These are phyloP conservation scores for Dovyalis caffra DNA, from an alignment of 345 rosid genomes.

Conservation along the genomic window DNA sequence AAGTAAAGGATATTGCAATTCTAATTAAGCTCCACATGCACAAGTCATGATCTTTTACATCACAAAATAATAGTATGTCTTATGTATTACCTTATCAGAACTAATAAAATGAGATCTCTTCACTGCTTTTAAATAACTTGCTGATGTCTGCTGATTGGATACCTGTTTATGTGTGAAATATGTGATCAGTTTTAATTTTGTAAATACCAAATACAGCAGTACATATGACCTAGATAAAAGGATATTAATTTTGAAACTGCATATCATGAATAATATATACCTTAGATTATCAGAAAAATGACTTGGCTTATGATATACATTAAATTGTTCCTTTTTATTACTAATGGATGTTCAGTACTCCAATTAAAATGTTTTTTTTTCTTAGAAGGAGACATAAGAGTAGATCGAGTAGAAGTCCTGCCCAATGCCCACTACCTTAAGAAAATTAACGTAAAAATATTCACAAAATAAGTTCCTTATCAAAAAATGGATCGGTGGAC, in stretches of 20 bases:
- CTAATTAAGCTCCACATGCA: background rate
- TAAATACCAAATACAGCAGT: background rate
- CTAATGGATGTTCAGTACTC: no score
- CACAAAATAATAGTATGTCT: background rate
- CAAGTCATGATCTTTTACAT: no score
- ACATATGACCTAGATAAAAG: no score
- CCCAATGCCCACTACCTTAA: background rate
- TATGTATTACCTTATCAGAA: conserved; percentile 76
- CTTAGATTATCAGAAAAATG: background rate
- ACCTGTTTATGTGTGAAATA: conserved; percentile 50
- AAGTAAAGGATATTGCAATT: no score
- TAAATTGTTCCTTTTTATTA: no score
- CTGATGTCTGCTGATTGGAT: conserved; percentile 73
- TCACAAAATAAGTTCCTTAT: background rate
- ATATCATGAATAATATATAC: background rate
- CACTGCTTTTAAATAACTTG: conserved; percentile 74
- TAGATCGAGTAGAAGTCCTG: background rate
- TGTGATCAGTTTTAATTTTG: background rate
- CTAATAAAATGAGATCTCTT: conserved; percentile 87
- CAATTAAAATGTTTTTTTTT: no score
- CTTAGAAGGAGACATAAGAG: no score
- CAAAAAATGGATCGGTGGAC: no score
- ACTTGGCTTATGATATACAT: no score
- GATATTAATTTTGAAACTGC: background rate
- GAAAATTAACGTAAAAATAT: no score